phyloP scores from a whole-genome alignment of 192 early-diverging fungal species.

The Funneliformis geosporum region DNA sequence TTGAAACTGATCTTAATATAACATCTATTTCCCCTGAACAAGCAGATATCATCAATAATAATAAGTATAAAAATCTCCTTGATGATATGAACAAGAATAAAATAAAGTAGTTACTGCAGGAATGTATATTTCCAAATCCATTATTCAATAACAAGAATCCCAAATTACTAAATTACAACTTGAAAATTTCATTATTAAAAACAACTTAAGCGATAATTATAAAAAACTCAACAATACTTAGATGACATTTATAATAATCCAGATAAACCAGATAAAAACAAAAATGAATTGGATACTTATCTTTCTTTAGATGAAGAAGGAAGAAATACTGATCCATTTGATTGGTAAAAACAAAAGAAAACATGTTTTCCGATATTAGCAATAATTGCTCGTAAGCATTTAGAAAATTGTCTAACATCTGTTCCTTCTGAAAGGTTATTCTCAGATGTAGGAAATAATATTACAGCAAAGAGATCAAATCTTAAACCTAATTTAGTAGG shows the following conservation, averaged over 20 bases:
- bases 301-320: background rate
- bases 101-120: no score
- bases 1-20: no score
- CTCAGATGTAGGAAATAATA: slow-evolving; percentile 5
- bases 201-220: no score
- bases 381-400: background rate
- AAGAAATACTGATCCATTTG: background rate
- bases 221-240: no score
- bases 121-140: no score
- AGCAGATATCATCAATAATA: no score
- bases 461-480: background rate
- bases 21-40: no score
- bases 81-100: no score
- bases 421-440: background rate
- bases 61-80: no score
- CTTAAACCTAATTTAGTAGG: background rate
- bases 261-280: background rate
- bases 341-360: background rate
- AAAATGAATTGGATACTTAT: background rate
- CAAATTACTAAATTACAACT: no score
- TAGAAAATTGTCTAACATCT: background rate
- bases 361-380: background rate
- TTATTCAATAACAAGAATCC: no score
- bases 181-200: no score
- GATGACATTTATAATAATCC: background rate